phyloP scores from a whole-genome alignment of 306 rosid genomes.

The Quercus berberidifolia region DNA sequence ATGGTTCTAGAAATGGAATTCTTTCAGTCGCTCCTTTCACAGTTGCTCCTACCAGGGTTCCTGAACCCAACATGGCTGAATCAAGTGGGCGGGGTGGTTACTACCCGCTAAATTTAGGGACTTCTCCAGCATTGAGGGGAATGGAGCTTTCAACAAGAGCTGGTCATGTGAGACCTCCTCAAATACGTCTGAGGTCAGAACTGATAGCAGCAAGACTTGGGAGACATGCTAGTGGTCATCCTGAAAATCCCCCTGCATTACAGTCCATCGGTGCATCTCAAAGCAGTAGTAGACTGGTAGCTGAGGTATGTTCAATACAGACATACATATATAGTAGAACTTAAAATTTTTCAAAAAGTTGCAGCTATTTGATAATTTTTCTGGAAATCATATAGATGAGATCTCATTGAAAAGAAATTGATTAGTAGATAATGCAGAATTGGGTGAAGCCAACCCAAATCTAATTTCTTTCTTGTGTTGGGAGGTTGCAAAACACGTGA shows the following conservation, averaged over 20 bases:
- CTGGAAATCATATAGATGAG: not conserved
- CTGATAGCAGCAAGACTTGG: not conserved
- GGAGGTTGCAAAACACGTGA: not conserved
- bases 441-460: not conserved
- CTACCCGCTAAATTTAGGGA: not conserved
- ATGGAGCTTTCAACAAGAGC: not conserved
- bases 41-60: constrained; percentile 3
- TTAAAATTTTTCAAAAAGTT: not conserved
- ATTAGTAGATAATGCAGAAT: not conserved
- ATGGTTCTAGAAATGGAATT: not conserved
- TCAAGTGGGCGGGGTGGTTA: not conserved
- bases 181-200: not conserved
- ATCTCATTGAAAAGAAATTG: not conserved
- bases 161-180: not conserved
- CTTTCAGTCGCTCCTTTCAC: not conserved
- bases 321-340: not conserved
- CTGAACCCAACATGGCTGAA: not conserved
- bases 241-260: not conserved
- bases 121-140: not conserved
- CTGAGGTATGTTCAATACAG: constrained; percentile 7
- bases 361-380: not conserved
- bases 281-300: not conserved
- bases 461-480: not conserved
- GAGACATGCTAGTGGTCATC: not conserved
- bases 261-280: not conserved